A percentile compares a stretch with the other conserved stretches of the same genome.
phyloP scores from a whole-genome alignment of 441 rosid genomes.

The Mallotus japonicus region DNA sequence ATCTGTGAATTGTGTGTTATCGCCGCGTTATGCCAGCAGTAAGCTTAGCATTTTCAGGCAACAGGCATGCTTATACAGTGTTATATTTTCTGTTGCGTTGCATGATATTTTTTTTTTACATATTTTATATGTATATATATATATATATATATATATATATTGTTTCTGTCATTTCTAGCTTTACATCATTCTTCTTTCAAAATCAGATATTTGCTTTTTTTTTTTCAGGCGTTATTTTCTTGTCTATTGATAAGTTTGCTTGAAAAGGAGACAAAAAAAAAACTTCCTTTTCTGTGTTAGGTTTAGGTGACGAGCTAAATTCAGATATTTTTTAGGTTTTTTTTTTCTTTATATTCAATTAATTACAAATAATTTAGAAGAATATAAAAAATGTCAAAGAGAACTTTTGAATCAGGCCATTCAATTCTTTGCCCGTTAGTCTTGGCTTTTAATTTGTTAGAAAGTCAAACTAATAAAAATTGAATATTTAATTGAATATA shows the following conservation, averaged over 20 bases:
- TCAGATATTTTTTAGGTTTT: too few relatives aligned
- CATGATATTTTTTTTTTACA: neutral
- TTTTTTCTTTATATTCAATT: too few relatives aligned
- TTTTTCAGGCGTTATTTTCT: neutral
- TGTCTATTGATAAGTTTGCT: neutral
- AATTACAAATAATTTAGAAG: too few relatives aligned
- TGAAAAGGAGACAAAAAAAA: neutral
- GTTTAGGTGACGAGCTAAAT: neutral
- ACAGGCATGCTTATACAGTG: slow-evolving; percentile 67
- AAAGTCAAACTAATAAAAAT: too few relatives aligned
- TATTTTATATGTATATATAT: too few relatives aligned
- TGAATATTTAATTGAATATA: too few relatives aligned
- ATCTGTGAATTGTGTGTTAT: slow-evolving; percentile 73
- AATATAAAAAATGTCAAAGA: too few relatives aligned
- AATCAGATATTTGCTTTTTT: neutral
- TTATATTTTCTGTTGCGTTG: slow-evolving; percentile 17
- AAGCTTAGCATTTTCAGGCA: slow-evolving; percentile 96
- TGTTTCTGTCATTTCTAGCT: neutral
- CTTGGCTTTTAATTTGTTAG: too few relatives aligned
- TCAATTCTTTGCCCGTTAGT: too few relatives aligned
- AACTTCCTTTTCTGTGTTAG: neutral
- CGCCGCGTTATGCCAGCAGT: slow-evolving; percentile 92
- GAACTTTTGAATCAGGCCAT: too few relatives aligned
- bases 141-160: neutral
- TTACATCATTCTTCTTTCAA: too few relatives aligned